These are phyloP conservation scores for Mycena filopes DNA, from an alignment of 768 basidiomycete genomes.

Conservation along the genomic window DNA sequence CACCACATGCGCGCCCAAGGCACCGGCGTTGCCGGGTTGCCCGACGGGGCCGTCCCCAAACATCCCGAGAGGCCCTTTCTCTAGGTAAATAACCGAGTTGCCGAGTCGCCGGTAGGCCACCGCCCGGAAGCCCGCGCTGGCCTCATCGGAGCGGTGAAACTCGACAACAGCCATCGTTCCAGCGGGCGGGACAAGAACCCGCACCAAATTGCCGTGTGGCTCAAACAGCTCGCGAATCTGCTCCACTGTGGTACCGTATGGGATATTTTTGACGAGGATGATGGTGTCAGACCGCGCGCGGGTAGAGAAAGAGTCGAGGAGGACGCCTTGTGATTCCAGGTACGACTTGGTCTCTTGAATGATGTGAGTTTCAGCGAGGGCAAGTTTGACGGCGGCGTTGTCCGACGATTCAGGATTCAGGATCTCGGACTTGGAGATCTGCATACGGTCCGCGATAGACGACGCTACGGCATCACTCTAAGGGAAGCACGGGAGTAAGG, in stretches of 20 bases:
- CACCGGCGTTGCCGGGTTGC: conserved; percentile 8
- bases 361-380: conserved; percentile 95
- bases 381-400: conserved; percentile 92
- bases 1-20: conserved; percentile 36
- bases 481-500: conserved; percentile 32
- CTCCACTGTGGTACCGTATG: conserved; percentile 82
- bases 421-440: conserved; percentile 86
- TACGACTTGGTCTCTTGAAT: conserved; percentile 95
- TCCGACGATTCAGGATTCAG: conserved; percentile 82
- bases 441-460: conserved; percentile 90
- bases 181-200: conserved; percentile 88
- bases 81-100: conserved; percentile 90
- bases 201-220: conserved; percentile 73
- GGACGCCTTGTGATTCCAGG: conserved; percentile 81
- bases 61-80: conserved; percentile 90
- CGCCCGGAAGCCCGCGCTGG: conserved; percentile 78
- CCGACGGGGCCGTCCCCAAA: conserved; percentile 62
- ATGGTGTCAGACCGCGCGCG: conserved; percentile 76
- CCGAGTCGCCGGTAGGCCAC: conserved; percentile 90
- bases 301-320: conserved; percentile 66
- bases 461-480: conserved; percentile 95
- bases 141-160: conserved; percentile 77
- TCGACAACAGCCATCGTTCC: conserved; percentile 95
- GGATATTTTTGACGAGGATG: conserved; percentile 96
- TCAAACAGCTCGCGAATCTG: conserved; percentile 86